Base-by-base conservation (phyloP, 2,329 filamentous ascomycete genomes). In the Stemphylium vesicarium region DNA sequence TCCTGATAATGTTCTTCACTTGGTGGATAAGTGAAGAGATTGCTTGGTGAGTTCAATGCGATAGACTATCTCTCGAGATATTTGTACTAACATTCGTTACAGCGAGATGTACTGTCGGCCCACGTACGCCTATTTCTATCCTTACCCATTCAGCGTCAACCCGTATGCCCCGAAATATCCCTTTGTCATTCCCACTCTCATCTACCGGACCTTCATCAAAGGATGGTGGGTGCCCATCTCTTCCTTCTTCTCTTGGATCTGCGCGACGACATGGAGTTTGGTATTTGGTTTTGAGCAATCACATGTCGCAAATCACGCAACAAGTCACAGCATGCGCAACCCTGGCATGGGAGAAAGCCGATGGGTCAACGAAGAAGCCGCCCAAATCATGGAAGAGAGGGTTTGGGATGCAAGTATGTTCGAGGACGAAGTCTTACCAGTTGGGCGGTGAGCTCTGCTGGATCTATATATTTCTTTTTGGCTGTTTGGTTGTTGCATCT, bases 161-260 rank as follows among this genome's bases (percentile, higher is more conserved):
- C 78, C 78, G 16, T 74, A 84, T 57, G 82, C 82, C 9, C 84
- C 85, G 0, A 65, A 74, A 18, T 83, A 80, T 45, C 84, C 84
- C 0, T 84, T 80, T 56, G 83, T 85, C 4, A 76, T 85, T 4
- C 81, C 82, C 3, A 85, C 82, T 3, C 77, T 86, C 65, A 53
- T 85, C 3, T 82, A 77, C 41, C 69, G 78, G 16, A 74, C 72
- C 4, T 65, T 78, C 5, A 55, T 74, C 26, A 66, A 64, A 29
- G 52, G 53, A 4, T 70, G 77, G 46, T 77, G 75, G 72, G 50
- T 57, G 4, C 76, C 77, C 4, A 45, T 73, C 5, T 65, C 32
- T 4, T 62, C 56, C 24, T 54, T 63, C 12, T 38, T 63, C 13
- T 62, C 55, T 8, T 71, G 67, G 68, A 42, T 63, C 29, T 55